Evolutionary conservation across 1,284 basidiomycete genomes (phyloP), one percentile per base, ranked within the genome.

Genomic region (Trichosporon ovoides): DNA sequence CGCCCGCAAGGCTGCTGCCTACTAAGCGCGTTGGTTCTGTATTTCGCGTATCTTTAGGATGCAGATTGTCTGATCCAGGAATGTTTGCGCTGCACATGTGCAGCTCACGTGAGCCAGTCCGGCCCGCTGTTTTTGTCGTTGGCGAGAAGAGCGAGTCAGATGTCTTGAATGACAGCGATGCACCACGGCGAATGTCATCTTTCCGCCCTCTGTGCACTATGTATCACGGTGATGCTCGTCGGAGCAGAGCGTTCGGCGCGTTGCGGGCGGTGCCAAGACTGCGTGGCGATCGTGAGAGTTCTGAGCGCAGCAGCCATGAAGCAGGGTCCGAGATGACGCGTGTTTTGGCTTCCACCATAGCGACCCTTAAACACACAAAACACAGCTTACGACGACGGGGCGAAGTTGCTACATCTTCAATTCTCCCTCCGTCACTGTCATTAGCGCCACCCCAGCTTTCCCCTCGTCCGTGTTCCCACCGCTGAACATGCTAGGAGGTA

Each of bases 1-100:
- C 58, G 83, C 85, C 63, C 83, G 84, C 78, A 91, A 90, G 84
- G 88, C 88, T 80, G 82, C 82, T 66, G 68, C 66, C 54, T 89
- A 91, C 79, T 90, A 87, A 83, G 78, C 54, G 53, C 19, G 24
- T 7, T 31, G 28, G 12, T 33, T 53, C 59, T 57, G 55, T 62
- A 62, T 56, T 53, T 46, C 50, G 34, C 38, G 43, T 31, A 35
- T 58, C 31, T 19, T 35, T 7, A 14, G 48, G 57, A 59, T 62
- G 60, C 37, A 35, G 52, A 36, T 34, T 49, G 35, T 55, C 49
- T 57, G 55, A 57, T 40, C 36, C 43, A 43, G 38, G 24, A 43
- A 33, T 14, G 10, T 35, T 10, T 12, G 36, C 5, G 22, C 51
- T 38, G 46, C 36, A 22, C 5, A 22, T 12, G 10, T 38, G 19